Evolutionary conservation across 208 protist genomes (phyloP).

Genomic region (Crithidia bombi): DNA sequence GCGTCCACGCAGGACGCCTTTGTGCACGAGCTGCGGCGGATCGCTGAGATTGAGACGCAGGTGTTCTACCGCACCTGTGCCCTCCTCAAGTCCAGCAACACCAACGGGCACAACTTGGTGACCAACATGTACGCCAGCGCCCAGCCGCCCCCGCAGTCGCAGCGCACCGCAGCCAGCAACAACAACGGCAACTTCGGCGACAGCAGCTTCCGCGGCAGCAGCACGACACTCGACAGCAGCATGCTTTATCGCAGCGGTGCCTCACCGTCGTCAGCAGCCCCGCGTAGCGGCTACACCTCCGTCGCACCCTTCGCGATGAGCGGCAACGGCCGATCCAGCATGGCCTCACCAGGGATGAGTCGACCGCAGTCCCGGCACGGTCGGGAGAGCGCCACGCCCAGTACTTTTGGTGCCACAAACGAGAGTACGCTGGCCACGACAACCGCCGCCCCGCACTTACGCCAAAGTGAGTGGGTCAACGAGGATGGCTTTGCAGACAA

Average conservation of each 20-base stretch:
- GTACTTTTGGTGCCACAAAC: not conserved
- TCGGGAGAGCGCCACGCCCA: slow-evolving; percentile 6
- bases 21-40: slow-evolving; percentile 72
- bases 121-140: slow-evolving; percentile 74
- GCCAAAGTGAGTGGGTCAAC: slow-evolving; percentile 35
- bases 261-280: not conserved
- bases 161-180: slow-evolving; percentile 20
- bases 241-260: slow-evolving; percentile 17
- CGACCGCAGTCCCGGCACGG: slow-evolving; percentile 25
- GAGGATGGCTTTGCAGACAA: slow-evolving; percentile 63
- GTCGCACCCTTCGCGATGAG: slow-evolving; percentile 4
- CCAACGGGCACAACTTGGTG: slow-evolving; percentile 60
- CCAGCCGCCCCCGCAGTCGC: slow-evolving; percentile 40
- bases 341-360: slow-evolving; percentile 8
- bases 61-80: slow-evolving; percentile 85
- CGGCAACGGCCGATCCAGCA: slow-evolving; percentile 7
- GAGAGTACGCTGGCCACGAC: slow-evolving; percentile 18
- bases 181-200: slow-evolving; percentile 14
- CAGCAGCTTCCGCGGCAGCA: slow-evolving; percentile 33
- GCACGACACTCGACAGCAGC: slow-evolving; percentile 35
- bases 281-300: not conserved
- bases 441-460: slow-evolving; percentile 25
- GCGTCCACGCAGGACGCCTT: slow-evolving; percentile 69
- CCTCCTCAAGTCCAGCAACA: slow-evolving; percentile 69
- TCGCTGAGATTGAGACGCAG: slow-evolving; percentile 85